phyloP scores from a whole-genome alignment of 495 filamentous ascomycete genomes.

The Tuber borchii region DNA sequence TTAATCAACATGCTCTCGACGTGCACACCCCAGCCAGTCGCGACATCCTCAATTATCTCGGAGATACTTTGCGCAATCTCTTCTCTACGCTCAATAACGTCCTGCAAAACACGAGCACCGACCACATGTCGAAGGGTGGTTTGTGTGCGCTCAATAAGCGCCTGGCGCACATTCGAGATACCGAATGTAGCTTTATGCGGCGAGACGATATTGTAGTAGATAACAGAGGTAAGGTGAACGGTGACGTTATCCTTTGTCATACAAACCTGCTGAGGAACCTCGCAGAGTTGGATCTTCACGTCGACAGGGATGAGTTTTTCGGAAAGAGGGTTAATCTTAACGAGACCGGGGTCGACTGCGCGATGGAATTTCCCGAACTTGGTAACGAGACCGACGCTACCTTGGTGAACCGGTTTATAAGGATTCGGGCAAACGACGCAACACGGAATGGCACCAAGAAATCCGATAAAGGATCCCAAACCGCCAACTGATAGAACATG shows the following conservation, averaged over 20 bases:
- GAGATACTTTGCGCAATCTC: slow-evolving; percentile 90
- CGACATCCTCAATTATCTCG: slow-evolving; percentile 96
- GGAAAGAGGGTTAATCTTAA: slow-evolving; percentile 95
- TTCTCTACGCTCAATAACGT: slow-evolving; percentile 97
- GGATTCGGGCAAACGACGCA: slow-evolving; percentile 77
- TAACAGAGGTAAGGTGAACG: slow-evolving; percentile 86
- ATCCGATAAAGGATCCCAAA: slow-evolving; percentile 71
- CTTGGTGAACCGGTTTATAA: slow-evolving; percentile 87
- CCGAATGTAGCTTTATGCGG: slow-evolving; percentile 98
- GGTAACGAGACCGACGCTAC: slow-evolving; percentile 89
- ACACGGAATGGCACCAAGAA: slow-evolving; percentile 81
- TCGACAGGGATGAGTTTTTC: slow-evolving; percentile 87
- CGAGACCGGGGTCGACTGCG: slow-evolving; percentile 92
- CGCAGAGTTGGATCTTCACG: slow-evolving; percentile 94
- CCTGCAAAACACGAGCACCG: slow-evolving; percentile 90
- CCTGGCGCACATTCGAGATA: slow-evolving; percentile 87
- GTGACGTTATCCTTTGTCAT: slow-evolving; percentile 99
- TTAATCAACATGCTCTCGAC: slow-evolving; percentile 99
- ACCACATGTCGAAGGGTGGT: slow-evolving; percentile 97
- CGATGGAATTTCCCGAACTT: slow-evolving; percentile 95
- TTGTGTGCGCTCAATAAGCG: slow-evolving; percentile 94
- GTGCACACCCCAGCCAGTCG: slow-evolving; percentile 85
- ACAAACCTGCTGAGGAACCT: slow-evolving; percentile 93
- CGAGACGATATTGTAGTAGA: slow-evolving; percentile 96
- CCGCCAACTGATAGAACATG: slow-evolving; percentile 50